phyloP scores from a whole-genome alignment of 164 flowering plant species.

The Dillenia turbinata region DNA sequence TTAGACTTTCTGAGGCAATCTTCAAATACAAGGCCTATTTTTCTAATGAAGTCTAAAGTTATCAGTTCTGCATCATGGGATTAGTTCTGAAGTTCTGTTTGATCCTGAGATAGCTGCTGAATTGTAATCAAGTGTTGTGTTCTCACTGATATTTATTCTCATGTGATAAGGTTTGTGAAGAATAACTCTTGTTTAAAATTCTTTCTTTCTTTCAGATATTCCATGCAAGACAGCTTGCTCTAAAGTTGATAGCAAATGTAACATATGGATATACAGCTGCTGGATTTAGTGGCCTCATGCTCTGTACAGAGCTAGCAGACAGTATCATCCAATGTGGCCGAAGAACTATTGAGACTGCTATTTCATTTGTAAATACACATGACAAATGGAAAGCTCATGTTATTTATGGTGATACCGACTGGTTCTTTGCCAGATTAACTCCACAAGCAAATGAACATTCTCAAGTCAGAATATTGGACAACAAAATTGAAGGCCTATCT shows the following conservation, averaged over 20 bases:
- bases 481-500: no score
- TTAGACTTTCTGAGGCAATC: no score
- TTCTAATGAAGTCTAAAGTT: no score
- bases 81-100: no score
- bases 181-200: background rate
- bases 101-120: no score
- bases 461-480: no score
- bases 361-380: constrained; percentile 72
- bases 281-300: constrained; percentile 99
- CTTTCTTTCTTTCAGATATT: constrained; percentile 48
- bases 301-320: constrained; percentile 98
- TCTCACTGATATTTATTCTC: background rate
- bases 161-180: background rate
- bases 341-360: constrained; percentile 85
- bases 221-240: constrained; percentile 93
- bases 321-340: constrained; percentile 99
- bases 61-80: no score
- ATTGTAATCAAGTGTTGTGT: no score
- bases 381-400: constrained; percentile 91
- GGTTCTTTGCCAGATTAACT: constrained; percentile 32
- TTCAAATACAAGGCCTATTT: no score
- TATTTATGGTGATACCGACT: constrained; percentile 96
- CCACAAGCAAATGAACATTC: no score
- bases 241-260: constrained; percentile 95
- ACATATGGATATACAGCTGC: constrained; percentile 99